These are phyloP conservation scores for Talaromyces sp. DNA, from an alignment of 2,329 filamentous ascomycete species.

Conservation along the genomic window DNA sequence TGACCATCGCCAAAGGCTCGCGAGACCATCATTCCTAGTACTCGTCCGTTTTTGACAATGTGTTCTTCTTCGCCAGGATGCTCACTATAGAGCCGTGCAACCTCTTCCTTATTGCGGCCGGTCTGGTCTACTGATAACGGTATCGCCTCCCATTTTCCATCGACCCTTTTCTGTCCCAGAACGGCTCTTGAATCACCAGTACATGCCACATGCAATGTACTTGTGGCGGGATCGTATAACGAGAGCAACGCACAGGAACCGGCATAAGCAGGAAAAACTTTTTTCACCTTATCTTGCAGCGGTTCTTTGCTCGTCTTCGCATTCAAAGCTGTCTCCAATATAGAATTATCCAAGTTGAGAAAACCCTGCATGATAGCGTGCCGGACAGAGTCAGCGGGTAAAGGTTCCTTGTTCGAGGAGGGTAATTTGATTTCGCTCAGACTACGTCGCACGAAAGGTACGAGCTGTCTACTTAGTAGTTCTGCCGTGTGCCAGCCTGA, in stretches of 20 bases:
- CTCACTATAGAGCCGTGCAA: conserved; percentile 48
- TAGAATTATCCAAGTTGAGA: conserved; percentile 22
- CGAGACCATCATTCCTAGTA: conserved; percentile 58
- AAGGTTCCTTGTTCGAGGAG: not conserved
- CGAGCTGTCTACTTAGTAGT: too few relatives aligned
- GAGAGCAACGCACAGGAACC: conserved; percentile 62
- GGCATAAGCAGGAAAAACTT: conserved; percentile 30
- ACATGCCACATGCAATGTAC: conserved; percentile 58
- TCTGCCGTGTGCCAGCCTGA: too few relatives aligned
- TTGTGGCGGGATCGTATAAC: conserved; percentile 53
- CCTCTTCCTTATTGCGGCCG: conserved; percentile 57
- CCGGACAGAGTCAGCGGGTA: conserved; percentile 13
- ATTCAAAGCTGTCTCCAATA: conserved; percentile 21
- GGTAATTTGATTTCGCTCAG: conserved; percentile 16
- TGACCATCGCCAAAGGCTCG: conserved; percentile 64
- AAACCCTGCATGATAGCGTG: conserved; percentile 22
- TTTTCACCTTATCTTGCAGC: conserved; percentile 22
- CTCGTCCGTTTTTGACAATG: conserved; percentile 54
- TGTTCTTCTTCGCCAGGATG: conserved; percentile 61
- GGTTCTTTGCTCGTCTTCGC: conserved; percentile 17
- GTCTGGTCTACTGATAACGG: conserved; percentile 62
- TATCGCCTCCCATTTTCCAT: conserved; percentile 48
- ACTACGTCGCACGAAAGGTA: conserved; percentile 18
- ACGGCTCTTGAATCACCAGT: conserved; percentile 65
- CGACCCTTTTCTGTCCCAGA: conserved; percentile 40